Evolutionary conservation across 345 rosid genomes (phyloP).

Genomic region (Populus davidiana): DNA sequence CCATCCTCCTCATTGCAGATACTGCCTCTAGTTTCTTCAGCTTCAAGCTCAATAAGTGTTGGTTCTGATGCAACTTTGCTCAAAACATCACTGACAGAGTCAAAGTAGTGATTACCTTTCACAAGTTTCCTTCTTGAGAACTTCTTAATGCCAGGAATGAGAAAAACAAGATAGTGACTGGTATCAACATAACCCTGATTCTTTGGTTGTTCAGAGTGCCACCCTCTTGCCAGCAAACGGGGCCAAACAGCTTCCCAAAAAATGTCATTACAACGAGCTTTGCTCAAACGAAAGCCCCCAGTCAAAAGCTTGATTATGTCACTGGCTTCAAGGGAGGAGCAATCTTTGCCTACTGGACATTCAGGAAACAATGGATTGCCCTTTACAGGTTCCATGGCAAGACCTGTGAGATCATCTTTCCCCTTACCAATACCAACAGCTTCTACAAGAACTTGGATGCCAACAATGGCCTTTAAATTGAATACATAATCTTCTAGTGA

Average conservation of each 20-base stretch:
- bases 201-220: slow-evolving; percentile 72
- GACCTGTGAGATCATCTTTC: slow-evolving; percentile 59
- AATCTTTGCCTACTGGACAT: slow-evolving; percentile 43
- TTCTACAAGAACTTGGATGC: slow-evolving; percentile 52
- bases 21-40: slow-evolving; percentile 35
- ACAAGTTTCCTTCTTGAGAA: slow-evolving; percentile 64
- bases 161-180: slow-evolving; percentile 54
- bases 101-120: slow-evolving; percentile 68
- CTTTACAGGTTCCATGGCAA: slow-evolving; percentile 40
- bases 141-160: slow-evolving; percentile 61
- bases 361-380: slow-evolving; percentile 38
- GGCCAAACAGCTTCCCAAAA: slow-evolving; percentile 94
- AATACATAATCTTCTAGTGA: slow-evolving; percentile 44
- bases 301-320: slow-evolving; percentile 56
- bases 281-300: slow-evolving; percentile 60
- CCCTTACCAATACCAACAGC: slow-evolving; percentile 71
- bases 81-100: slow-evolving; percentile 65
- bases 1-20: slow-evolving; percentile 30
- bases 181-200: slow-evolving; percentile 39
- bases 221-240: slow-evolving; percentile 69
- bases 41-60: slow-evolving; percentile 54
- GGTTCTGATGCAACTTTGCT: slow-evolving; percentile 67
- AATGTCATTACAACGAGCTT: slow-evolving; percentile 66
- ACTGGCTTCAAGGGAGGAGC: slow-evolving; percentile 47
- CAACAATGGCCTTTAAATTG: slow-evolving; percentile 42